Base-by-base conservation (phyloP, 106 monocot species). In the Dendrobium catenatum region DNA sequence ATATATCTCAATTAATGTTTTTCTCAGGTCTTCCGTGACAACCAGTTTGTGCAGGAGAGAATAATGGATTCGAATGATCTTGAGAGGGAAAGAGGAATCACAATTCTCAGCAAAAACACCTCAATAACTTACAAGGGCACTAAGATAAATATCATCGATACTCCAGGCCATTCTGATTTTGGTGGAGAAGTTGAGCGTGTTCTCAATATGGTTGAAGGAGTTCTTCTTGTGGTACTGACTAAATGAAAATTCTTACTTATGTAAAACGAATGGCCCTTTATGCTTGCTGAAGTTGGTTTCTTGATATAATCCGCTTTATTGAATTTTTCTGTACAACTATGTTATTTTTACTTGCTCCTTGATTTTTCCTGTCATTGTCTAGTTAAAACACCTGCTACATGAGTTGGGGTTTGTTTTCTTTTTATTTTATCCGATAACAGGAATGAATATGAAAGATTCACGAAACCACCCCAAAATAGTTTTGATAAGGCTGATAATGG, bases 161-260 rank as follows among this genome's bases (percentile, higher is more conserved):
- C 98, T 75, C 98, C 98, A 48, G 98, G 98, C 20, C 98, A 98
- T 79, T 95, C 98, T 33, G 98, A 98, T 83, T 98, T 98, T 87
- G 98, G 98, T 78, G 98, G 98, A 81, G 98, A 98, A 79, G 98
- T 98, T 4, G 98, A 98, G 79, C 92, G 98, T 72, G 93, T 98
- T 33, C 91, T 98, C 81, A 98, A 98, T 84, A 98, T 98, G 98
- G 98, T 98, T 78, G 98, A 98, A 91, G 98, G 98, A 73, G 94
- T 98, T 86, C 98, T 98, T 79, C 87, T 98, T 77, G 98, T 98
- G 98, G 98, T 98, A 98, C 42, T 79, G 75, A 74, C 74, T 43
- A 44, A 19, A 11, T 26, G 49, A 48, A 37, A 27, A n/a, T 27
- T 76, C 22, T 76, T 22, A 1, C 27, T 49, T 76, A 13, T 49